phyloP scores from a whole-genome alignment of 2,329 filamentous ascomycete genomes.

The Colletotrichum plurivorum region DNA sequence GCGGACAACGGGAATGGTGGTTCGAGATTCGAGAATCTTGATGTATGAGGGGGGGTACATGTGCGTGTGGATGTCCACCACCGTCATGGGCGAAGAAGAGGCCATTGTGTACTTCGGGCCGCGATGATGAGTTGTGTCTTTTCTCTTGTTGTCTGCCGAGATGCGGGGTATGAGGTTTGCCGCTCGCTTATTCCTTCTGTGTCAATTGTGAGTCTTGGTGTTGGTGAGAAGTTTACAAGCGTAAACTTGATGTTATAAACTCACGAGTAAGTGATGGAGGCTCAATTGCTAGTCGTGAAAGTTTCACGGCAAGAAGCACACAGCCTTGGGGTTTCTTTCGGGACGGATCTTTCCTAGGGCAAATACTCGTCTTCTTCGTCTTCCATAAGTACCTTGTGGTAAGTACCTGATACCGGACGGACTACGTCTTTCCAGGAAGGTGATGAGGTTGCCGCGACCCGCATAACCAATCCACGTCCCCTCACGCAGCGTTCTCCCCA shows the following conservation, averaged over 20 bases:
- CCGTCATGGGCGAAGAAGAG: slow-evolving; percentile 50
- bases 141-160: not conserved
- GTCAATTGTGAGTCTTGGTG: slow-evolving; percentile 5
- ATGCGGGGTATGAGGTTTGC: slow-evolving; percentile 1
- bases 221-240: not conserved
- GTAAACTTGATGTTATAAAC: not conserved
- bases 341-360: slow-evolving; percentile 21
- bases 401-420: slow-evolving; percentile 31
- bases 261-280: slow-evolving; percentile 14
- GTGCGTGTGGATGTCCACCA: slow-evolving; percentile 79
- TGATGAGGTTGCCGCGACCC: slow-evolving; percentile 37
- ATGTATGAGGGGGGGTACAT: slow-evolving; percentile 78
- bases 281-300: slow-evolving; percentile 21
- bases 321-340: slow-evolving; percentile 1
- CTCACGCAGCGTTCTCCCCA: slow-evolving; percentile 29
- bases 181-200: not conserved
- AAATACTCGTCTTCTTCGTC: slow-evolving; percentile 5
- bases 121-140: not conserved
- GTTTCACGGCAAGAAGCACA: slow-evolving; percentile 6
- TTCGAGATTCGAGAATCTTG: slow-evolving; percentile 70
- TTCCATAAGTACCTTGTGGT: slow-evolving; percentile 20
- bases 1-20: slow-evolving; percentile 79
- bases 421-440: slow-evolving; percentile 39
- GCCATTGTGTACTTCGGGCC: slow-evolving; percentile 48
- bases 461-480: slow-evolving; percentile 32